Percentiles rank a stretch among this genome's conserved stretches.
Conservation (phyloP, 768 basidiomycete genomes). For the Mycena albidolilacea region DNA sequence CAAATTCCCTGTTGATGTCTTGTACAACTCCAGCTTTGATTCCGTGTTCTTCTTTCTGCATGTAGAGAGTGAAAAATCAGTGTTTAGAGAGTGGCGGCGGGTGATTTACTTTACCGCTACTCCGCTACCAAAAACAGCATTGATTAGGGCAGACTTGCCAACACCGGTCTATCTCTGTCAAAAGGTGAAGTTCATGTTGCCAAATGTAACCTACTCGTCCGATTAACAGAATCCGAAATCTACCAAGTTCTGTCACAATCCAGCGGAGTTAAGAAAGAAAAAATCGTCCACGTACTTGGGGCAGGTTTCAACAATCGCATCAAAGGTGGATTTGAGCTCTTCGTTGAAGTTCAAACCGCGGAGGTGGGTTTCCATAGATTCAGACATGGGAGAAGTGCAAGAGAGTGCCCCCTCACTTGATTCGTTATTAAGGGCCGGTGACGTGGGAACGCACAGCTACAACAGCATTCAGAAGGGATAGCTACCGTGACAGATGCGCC, state of each 20-base stretch:
- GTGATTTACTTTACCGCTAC: background rate
- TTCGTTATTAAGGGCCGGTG: background rate
- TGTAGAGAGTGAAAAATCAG: background rate
- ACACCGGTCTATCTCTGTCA: background rate
- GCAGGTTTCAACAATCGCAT: conserved; percentile 9
- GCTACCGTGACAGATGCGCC: too few relatives aligned
- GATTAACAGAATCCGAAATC: conserved; percentile 5
- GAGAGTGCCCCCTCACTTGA: background rate
- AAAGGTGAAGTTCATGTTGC: background rate
- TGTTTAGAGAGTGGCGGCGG: background rate
- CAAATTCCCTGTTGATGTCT: conserved; percentile 2
- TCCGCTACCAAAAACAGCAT: conserved; percentile 10
- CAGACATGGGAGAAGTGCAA: background rate
- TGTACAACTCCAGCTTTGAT: background rate
- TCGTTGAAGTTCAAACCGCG: background rate
- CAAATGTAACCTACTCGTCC: background rate
- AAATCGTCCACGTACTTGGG: background rate
- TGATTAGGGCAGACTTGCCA: conserved; percentile 10
- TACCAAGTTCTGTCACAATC: background rate
- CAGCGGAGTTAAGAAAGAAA: background rate
- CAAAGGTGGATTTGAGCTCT: conserved; percentile 12
- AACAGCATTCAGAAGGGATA: too few relatives aligned
- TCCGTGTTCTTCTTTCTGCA: conserved; percentile 8
- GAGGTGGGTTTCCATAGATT: conserved; percentile 6
- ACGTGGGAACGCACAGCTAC: too few relatives aligned